Base-by-base conservation (phyloP, 495 filamentous ascomycete species). In the Annulohypoxylon bovei region DNA sequence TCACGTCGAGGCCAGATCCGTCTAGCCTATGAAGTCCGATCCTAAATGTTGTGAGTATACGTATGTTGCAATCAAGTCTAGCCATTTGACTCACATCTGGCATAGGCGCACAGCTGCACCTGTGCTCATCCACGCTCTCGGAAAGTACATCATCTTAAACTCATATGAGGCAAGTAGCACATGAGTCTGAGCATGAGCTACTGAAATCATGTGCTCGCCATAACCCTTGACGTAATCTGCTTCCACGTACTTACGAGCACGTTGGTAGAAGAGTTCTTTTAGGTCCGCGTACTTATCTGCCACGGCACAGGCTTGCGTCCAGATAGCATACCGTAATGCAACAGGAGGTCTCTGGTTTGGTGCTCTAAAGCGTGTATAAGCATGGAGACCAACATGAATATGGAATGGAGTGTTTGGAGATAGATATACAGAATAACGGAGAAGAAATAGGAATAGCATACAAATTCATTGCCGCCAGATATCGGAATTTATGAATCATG, bases 121-220 rank as follows among this genome's bases (percentile, higher is more conserved):
- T 8, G 91, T 89, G 61, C 92, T 97, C 79, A 98, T 86, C 95
- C 95, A 99, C 3, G 96, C 96, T 40, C 96, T 84, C 1, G 95
- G 95, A 70, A 99, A 99, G 77, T 92, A 97, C 92, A 99, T 98
- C 86, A 92, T 91, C 79, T 94, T 96, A 77, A 98, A 98, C 76
- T 99, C 95, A 73, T 97, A 98, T 0, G 85, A 87, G 3, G 88
- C 86, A 54, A 97, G 86, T 4, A 99, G 81, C 8, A 89, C 80
- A 87, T 96, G 95, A 2, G 92, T 86, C 78, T 98, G 96, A 35
- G 88, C 89, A 72, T 95, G 89, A 23, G 88, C 90, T 20, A 97
- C 81, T 9, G 89, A 92, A 60, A 98, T 90, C 68, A 93, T 90
- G 50, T 87, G 84, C 77, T 98, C 95, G 37, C 95, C 95, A 71